Conservation (phyloP, 2,329 filamentous ascomycete genomes). For the Fusarium tjaetaba region DNA sequence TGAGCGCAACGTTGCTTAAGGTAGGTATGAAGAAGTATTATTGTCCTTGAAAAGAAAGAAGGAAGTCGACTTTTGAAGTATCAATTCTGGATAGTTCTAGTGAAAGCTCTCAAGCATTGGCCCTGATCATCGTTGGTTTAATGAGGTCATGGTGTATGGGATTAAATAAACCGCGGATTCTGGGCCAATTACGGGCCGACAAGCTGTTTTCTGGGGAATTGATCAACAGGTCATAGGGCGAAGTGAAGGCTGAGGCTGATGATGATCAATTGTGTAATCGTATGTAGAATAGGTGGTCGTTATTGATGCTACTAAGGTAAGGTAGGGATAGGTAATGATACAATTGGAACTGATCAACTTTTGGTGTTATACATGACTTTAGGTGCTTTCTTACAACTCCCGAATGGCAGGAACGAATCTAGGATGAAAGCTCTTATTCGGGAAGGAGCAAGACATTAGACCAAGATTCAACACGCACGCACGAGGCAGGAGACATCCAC, state of each 20-base stretch:
- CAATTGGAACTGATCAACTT: background rate
- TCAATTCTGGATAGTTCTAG: background rate
- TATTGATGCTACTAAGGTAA: background rate
- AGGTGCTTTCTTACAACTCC: background rate
- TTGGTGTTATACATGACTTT: constrained; percentile 2
- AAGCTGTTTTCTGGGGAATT: constrained; percentile 28
- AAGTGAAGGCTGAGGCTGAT: constrained; percentile 6
- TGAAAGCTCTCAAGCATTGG: constrained; percentile 12
- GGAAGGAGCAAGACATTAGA: constrained; percentile 31
- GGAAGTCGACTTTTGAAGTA: background rate
- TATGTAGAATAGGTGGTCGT: constrained; percentile 2
- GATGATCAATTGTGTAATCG: background rate
- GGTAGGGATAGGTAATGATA: background rate
- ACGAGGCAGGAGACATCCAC: background rate
- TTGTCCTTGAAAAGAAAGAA: background rate
- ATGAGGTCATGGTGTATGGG: constrained; percentile 41
- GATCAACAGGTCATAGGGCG: constrained; percentile 16
- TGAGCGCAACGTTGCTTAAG: background rate
- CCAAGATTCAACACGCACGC: background rate
- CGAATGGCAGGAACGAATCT: constrained; percentile 16
- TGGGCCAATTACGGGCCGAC: constrained; percentile 27
- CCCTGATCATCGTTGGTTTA: constrained; percentile 5
- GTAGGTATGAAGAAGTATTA: background rate
- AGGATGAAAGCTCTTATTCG: constrained; percentile 7
- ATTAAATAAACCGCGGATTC: constrained; percentile 24